Percentiles rank a stretch among this genome's conserved stretches.
phyloP scores from a whole-genome alignment of 495 filamentous ascomycete genomes.

The Penicillium lagena region DNA sequence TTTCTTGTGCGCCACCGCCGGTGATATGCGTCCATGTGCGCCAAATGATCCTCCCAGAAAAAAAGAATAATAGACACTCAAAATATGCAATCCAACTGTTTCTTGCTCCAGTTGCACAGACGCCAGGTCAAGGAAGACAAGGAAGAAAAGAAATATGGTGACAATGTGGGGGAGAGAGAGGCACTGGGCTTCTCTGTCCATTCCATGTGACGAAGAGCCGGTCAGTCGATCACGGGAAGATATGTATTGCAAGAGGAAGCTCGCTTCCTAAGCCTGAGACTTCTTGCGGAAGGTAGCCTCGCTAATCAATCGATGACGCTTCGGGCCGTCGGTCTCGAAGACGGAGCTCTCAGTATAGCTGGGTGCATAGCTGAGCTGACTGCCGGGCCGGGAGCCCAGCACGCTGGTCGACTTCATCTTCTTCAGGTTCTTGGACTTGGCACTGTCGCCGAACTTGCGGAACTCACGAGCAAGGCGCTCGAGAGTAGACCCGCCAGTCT shows the following conservation, averaged over 20 bases:
- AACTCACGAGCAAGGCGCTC: constrained; percentile 55
- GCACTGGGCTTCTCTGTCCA: not conserved
- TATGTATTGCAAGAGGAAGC: constrained; percentile 36
- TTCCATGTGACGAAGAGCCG: not conserved
- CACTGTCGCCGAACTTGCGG: constrained; percentile 35
- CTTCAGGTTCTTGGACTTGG: constrained; percentile 29
- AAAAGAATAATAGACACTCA: constrained; percentile 2
- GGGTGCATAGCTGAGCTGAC: constrained; percentile 16
- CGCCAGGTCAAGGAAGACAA: constrained; percentile 2
- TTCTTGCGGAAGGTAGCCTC: constrained; percentile 42
- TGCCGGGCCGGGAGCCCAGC: constrained; percentile 20
- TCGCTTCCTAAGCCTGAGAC: constrained; percentile 13
- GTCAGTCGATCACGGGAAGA: constrained; percentile 11
- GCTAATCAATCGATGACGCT: constrained; percentile 41
- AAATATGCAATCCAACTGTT: constrained; percentile 10
- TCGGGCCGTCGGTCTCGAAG: constrained; percentile 45
- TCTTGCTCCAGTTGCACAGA: constrained; percentile 7
- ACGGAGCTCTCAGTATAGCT: constrained; percentile 22
- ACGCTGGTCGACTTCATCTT: constrained; percentile 46
- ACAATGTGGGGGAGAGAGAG: not conserved
- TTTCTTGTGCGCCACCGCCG: constrained; percentile 3
- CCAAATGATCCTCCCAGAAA: constrained; percentile 7
- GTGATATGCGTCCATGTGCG: constrained; percentile 9
- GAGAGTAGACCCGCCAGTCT: constrained; percentile 42
- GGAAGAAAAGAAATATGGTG: not conserved